Percentiles rank a stretch among this genome's conserved stretches.
phyloP scores from a whole-genome alignment of 495 filamentous ascomycete genomes.

The Tetracladium setigerum region DNA sequence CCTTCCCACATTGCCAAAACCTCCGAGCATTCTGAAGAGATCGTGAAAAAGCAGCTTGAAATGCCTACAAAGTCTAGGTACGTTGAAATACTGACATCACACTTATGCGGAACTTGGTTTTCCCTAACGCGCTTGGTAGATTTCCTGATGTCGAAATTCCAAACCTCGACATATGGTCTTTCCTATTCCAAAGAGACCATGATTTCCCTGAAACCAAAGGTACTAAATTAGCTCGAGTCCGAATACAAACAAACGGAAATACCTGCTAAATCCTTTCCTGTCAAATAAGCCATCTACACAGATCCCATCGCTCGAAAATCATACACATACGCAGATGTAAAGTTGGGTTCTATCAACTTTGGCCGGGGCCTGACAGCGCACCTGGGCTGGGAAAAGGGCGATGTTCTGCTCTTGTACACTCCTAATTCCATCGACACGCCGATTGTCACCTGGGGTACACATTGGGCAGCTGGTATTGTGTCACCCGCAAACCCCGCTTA shows the following conservation, averaged over 20 bases:
- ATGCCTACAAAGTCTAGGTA: no score
- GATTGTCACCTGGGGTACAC: not conserved
- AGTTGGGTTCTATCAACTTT: conserved; percentile 59
- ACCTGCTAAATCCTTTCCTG: not conserved
- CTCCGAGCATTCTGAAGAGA: no score
- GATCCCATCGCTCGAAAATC: conserved; percentile 62
- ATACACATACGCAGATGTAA: conserved; percentile 64
- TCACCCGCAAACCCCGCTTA: not conserved
- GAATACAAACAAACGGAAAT: conserved; percentile 3
- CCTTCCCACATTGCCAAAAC: no score
- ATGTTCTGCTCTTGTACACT: conserved; percentile 57
- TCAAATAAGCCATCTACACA: conserved; percentile 66
- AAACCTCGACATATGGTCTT: conserved; percentile 57
- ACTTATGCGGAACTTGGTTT: no score
- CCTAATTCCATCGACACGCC: conserved; percentile 68
- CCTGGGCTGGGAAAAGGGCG: conserved; percentile 71
- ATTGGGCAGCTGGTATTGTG: not conserved
- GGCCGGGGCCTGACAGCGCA: conserved; percentile 62
- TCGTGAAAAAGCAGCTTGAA: no score
- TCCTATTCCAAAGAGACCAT: conserved; percentile 66
- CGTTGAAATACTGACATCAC: no score
- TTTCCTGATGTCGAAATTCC: conserved; percentile 55
- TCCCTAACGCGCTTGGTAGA: no score
- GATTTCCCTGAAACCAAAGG: conserved; percentile 58
- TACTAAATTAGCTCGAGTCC: conserved; percentile 16